A percentile compares a stretch with the other conserved stretches of the same genome.
phyloP scores from a whole-genome alignment of 1,284 basidiomycete species.

The Ganoderma lingzhi region DNA sequence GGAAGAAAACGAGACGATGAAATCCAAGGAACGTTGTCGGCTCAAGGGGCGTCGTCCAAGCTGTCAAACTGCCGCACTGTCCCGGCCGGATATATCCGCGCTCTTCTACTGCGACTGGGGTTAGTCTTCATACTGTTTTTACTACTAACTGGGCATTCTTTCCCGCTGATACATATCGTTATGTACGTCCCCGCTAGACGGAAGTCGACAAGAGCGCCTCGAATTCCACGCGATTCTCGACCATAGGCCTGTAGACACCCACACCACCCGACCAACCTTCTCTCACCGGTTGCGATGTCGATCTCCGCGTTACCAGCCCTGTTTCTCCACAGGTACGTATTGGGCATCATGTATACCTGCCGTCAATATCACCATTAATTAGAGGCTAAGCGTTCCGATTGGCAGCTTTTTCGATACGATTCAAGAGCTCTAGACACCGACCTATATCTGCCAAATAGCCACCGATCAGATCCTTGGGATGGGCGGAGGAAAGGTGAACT shows the following conservation, averaged over 20 bases:
- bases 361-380: background rate
- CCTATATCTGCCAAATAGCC: slow-evolving; percentile 7
- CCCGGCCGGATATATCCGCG: background rate
- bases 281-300: background rate
- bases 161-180: background rate
- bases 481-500: background rate
- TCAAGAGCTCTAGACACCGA: background rate
- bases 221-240: background rate
- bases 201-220: background rate
- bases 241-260: background rate
- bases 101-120: background rate
- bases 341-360: background rate
- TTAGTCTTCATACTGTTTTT: background rate
- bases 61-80: background rate
- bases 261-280: background rate
- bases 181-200: background rate
- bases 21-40: background rate
- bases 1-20: background rate
- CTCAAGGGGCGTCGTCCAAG: background rate
- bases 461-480: slow-evolving; percentile 21
- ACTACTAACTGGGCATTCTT: background rate
- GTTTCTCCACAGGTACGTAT: background rate
- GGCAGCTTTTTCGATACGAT: background rate
- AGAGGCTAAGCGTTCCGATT: background rate
- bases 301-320: background rate